phyloP scores from a whole-genome alignment of 441 rosid genomes.

The Jatropha podagrica region DNA sequence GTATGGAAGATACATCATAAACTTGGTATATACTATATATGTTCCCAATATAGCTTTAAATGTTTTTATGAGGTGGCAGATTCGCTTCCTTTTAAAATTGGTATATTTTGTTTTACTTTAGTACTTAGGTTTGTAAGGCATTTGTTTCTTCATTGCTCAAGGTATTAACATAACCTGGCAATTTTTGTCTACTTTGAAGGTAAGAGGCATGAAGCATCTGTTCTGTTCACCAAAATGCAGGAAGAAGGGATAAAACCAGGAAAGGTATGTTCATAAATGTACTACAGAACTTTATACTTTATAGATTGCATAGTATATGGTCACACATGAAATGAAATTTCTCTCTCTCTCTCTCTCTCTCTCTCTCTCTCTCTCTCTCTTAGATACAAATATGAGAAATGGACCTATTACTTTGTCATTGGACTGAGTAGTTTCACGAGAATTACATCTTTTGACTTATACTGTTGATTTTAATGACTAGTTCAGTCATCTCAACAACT shows the following conservation, averaged over 20 bases:
- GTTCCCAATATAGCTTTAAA: neutral
- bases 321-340: neutral
- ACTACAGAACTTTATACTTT: neutral
- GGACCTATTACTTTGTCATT: neutral
- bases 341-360: neutral
- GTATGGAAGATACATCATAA: neutral
- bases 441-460: neutral
- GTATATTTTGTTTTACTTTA: neutral
- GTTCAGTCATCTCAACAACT: neutral
- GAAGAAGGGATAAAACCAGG: constrained; percentile 79
- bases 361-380: neutral
- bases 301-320: neutral
- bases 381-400: neutral
- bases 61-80: neutral
- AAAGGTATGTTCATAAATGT: constrained; percentile 41
- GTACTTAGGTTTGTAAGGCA: neutral
- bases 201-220: constrained; percentile 54
- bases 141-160: constrained; percentile 7
- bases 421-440: neutral
- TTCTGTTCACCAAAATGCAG: constrained; percentile 61
- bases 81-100: neutral
- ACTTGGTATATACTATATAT: neutral
- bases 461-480: neutral
- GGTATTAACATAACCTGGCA: constrained; percentile 10
- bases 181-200: constrained; percentile 43